Base-by-base conservation (phyloP, 148 eudicot genomes). In the Spergularia bocconei region DNA sequence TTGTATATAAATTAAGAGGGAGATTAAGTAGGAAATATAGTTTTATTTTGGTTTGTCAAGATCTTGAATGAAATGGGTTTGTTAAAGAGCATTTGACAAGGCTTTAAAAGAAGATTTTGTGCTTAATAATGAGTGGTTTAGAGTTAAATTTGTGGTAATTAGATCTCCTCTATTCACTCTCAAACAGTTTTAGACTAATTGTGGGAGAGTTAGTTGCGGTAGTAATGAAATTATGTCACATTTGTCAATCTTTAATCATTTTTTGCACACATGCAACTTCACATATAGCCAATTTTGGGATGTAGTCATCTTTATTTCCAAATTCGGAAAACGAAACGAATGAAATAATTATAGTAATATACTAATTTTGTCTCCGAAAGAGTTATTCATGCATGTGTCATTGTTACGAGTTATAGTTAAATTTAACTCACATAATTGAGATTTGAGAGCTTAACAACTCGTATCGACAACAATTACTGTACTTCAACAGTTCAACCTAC, bases 271-370 rank as follows among this genome's bases (percentile, higher is more conserved):
- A 29, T 29, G 36, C 36, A 29, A 29, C 2, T 29, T 29, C 36
- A 29, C 36, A 29, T 72, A n/a, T 12, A 48, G 20, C 20, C 5
- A 38, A 21, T 2, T 20, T 47, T 23, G n/a, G 56, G 25, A 61
- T 56, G 58, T 73, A 7, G 20, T n/a, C 33, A 58, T 39, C 21
- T 58, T 50, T 25, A 15, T 11, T 60, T 25, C 63, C n/a, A 56
- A 55, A 5, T 72, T 38, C 10, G 8, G 16, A 38, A 36, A 19
- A 5, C 19, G 13, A 36, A 19, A 5, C 19, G 13, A 10, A 25
- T 9, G 11, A 73, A 50, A 21, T 19, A 74, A 54, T 64, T 47
- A 74, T 53, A 63, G 69, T 33, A 74, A 38, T 47, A n/a, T 75
- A 36, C 77, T 75, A 75, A 33, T 33, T 73, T 61, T 61, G 14